Evolutionary conservation across 108 stramenopile genomes (phyloP).

Genomic region (Skeletonema grethae): DNA sequence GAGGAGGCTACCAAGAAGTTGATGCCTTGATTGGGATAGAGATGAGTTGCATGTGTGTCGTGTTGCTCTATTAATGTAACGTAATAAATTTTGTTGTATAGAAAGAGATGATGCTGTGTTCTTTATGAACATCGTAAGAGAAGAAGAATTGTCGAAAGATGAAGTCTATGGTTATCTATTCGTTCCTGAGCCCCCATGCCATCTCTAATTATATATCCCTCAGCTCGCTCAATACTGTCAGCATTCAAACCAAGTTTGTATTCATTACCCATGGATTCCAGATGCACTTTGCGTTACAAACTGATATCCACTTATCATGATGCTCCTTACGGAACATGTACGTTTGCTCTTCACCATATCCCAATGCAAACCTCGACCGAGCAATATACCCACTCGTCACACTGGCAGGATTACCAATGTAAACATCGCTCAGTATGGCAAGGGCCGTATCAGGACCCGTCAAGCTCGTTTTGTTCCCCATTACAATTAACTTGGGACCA

Average conservation of each 20-base stretch:
- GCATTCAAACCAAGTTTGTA: background rate
- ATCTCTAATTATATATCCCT: background rate
- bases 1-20: background rate
- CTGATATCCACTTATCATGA: background rate
- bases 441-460: constrained; percentile 19
- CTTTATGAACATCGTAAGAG: too few relatives aligned
- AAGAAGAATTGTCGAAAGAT: too few relatives aligned
- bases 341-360: constrained; percentile 1
- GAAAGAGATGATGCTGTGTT: too few relatives aligned
- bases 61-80: background rate
- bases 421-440: constrained; percentile 24
- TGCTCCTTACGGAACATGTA: constrained; percentile 5
- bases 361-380: constrained; percentile 21
- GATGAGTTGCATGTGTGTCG: background rate
- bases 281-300: background rate
- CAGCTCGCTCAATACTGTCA: background rate
- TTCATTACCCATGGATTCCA: background rate
- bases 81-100: background rate
- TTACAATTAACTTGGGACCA: constrained; percentile 5
- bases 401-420: constrained; percentile 26
- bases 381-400: constrained; percentile 12
- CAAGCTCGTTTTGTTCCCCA: constrained; percentile 10
- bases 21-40: background rate
- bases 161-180: too few relatives aligned
- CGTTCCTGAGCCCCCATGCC: too few relatives aligned